Evolutionary conservation across 108 stramenopile species (phyloP).

Genomic region (Cylindrotheca fusiformis): DNA sequence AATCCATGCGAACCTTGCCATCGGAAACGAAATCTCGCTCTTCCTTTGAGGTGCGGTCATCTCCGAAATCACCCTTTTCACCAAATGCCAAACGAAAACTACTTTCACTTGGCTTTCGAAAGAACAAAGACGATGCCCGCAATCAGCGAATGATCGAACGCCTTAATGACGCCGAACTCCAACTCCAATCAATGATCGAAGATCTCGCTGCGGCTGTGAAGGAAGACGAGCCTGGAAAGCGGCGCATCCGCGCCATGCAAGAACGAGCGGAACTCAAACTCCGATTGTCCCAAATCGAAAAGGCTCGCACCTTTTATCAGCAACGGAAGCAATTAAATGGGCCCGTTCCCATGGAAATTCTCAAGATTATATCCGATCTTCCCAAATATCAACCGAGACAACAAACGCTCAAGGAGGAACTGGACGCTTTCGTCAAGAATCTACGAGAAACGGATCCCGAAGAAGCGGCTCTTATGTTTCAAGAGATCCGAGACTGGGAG

Average conservation of each 20-base stretch:
- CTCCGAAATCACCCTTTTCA: too few relatives aligned
- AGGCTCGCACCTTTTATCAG: neutral
- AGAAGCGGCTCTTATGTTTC: neutral
- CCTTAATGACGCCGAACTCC: neutral
- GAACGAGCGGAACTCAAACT: conserved; percentile 1
- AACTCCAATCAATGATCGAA: neutral
- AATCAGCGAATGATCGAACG: neutral
- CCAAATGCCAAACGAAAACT: neutral
- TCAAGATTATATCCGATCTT: conserved; percentile 17
- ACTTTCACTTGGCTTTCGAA: neutral
- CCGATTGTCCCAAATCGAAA: neutral
- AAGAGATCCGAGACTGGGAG: neutral
- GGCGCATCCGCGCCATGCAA: neutral
- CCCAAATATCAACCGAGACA: neutral
- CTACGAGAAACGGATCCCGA: conserved; percentile 2
- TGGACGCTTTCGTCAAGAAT: conserved; percentile 1
- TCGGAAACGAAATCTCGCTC: neutral
- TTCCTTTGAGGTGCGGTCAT: too few relatives aligned
- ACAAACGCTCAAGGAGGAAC: neutral
- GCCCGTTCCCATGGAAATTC: conserved; percentile 14
- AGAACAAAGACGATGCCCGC: neutral
- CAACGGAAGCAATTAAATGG: neutral
- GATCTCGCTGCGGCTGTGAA: neutral
- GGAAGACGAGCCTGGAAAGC: conserved; percentile 2
- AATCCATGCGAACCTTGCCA: neutral